Evolutionary conservation across 345 rosid species (phyloP).

Genomic region (Anacardium occidentale): DNA sequence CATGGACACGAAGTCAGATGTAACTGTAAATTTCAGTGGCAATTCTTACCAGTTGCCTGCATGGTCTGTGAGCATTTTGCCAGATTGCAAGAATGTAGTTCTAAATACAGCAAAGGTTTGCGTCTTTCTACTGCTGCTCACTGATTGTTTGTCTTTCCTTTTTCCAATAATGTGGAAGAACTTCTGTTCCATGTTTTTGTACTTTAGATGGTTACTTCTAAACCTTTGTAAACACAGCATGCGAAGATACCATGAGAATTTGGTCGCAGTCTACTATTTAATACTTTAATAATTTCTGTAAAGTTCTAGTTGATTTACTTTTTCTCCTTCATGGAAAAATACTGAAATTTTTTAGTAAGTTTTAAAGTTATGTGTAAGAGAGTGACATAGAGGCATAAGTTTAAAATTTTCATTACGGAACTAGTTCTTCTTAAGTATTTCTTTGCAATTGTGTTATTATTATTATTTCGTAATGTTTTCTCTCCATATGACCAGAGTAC

Average conservation of each 20-base stretch:
- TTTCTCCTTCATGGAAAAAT: neutral
- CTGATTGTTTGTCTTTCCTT: neutral
- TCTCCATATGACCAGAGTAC: neutral
- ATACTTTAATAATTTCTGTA: no score
- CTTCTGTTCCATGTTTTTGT: neutral
- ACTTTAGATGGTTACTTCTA: neutral
- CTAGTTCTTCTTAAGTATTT: neutral
- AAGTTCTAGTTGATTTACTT: neutral
- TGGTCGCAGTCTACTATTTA: neutral
- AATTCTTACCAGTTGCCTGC: slow-evolving; percentile 75
- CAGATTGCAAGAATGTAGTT: slow-evolving; percentile 88
- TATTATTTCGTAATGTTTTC: neutral
- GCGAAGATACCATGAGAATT: neutral
- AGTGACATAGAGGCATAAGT: neutral
- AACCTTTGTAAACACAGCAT: neutral
- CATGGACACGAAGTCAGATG: slow-evolving; percentile 49
- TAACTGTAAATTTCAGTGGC: slow-evolving; percentile 64
- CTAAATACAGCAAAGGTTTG: slow-evolving; percentile 92
- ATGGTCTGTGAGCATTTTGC: slow-evolving; percentile 98
- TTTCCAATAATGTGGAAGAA: neutral
- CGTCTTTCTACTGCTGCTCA: slow-evolving; percentile 10
- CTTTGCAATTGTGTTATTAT: neutral
- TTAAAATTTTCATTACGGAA: neutral
- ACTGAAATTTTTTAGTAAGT: no score
- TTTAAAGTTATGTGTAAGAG: neutral